A percentile compares a stretch with the other conserved stretches of the same genome.
phyloP scores from a whole-genome alignment of 768 basidiomycete genomes.

The Pisolithus orientalis region DNA sequence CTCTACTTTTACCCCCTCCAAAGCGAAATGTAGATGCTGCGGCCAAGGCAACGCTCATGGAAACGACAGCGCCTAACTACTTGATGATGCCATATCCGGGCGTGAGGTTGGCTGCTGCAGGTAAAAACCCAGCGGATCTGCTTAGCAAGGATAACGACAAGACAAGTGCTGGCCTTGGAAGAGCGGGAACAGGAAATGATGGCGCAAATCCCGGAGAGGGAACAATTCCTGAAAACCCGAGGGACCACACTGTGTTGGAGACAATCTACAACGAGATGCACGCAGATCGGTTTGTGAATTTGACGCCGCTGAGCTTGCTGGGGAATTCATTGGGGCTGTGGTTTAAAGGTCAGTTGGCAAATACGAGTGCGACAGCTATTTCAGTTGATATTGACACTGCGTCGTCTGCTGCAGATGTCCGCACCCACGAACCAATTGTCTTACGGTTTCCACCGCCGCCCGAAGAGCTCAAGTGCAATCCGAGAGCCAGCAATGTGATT shows the following conservation, averaged over 20 bases:
- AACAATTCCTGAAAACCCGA: conserved; percentile 40
- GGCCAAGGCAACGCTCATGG: conserved; percentile 4
- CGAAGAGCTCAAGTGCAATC: not conserved
- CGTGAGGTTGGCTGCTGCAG: not conserved
- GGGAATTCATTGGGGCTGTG: conserved; percentile 50
- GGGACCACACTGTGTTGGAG: conserved; percentile 62
- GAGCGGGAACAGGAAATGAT: not conserved
- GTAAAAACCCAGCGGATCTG: not conserved
- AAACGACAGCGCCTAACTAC: not conserved
- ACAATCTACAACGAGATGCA: conserved; percentile 65
- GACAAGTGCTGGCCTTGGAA: too few relatives aligned
- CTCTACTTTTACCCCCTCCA: not conserved
- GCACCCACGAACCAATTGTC: conserved; percentile 58
- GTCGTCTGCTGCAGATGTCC: conserved; percentile 42
- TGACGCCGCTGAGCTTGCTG: conserved; percentile 55
- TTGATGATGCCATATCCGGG: conserved; percentile 1
- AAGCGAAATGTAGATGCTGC: conserved; percentile 1
- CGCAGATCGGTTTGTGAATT: conserved; percentile 60
- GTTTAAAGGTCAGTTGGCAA: conserved; percentile 47
- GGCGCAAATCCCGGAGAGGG: too few relatives aligned
- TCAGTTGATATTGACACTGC: not conserved
- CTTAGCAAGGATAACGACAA: not conserved
- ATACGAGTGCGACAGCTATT: conserved; percentile 1
- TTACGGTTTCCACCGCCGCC: conserved; percentile 49
- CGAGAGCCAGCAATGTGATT: not conserved